Percentiles rank a stretch among this genome's conserved stretches.
These are phyloP conservation scores for Ophiostoma pallidulum DNA, from an alignment of 2,329 filamentous ascomycete species.

Conservation along the genomic window DNA sequence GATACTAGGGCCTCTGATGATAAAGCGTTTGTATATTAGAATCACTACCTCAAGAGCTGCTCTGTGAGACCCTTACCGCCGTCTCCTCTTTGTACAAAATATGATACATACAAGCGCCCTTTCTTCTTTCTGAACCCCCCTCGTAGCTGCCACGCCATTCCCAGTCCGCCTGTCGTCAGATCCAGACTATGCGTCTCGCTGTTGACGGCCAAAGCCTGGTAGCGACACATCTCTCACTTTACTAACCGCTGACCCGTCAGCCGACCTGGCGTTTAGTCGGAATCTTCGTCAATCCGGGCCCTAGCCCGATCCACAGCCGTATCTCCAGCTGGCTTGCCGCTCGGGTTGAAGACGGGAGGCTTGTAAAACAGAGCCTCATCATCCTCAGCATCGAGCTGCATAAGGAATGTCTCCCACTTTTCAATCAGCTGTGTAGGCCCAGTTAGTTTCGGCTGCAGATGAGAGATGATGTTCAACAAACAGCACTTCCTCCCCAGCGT, in stretches of 20 bases:
- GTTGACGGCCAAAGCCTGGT: no score
- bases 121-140: background rate
- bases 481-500: no score
- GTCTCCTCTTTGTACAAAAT: conserved; percentile 21
- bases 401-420: conserved; percentile 96
- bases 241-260: no score
- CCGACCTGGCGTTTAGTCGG: conserved; percentile 35
- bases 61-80: background rate
- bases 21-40: conserved; percentile 6
- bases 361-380: conserved; percentile 62
- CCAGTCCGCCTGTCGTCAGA: no score
- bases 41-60: background rate
- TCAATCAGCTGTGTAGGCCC: conserved; percentile 51
- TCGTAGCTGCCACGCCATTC: no score
- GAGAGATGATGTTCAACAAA: no score
- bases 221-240: no score
- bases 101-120: conserved; percentile 5
- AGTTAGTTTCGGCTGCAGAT: conserved; percentile 19
- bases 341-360: conserved; percentile 46
- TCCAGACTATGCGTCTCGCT: no score
- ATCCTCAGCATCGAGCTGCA: conserved; percentile 91
- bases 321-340: conserved; percentile 37
- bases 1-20: background rate
- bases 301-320: conserved; percentile 52
- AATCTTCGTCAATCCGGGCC: conserved; percentile 51